A percentile compares a stretch with the other conserved stretches of the same genome.
phyloP scores from a whole-genome alignment of 2,329 filamentous ascomycete genomes.

The Pseudogymnoascus sp. region DNA sequence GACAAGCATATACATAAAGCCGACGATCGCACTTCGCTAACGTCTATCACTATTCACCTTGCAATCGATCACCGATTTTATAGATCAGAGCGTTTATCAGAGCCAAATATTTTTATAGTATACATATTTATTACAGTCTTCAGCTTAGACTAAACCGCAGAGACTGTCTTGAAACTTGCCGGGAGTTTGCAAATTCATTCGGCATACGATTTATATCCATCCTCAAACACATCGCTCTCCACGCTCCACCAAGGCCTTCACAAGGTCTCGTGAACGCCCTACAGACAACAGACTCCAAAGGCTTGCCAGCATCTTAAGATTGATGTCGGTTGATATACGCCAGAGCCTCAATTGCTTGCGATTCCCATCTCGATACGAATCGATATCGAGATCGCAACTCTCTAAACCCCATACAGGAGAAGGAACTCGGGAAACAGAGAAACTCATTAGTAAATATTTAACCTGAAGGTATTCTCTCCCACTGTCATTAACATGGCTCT shows the following conservation, averaged over 20 bases:
- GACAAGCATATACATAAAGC: not conserved
- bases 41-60: not conserved
- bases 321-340: slow-evolving; percentile 55
- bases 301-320: slow-evolving; percentile 24
- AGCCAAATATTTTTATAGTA: not conserved
- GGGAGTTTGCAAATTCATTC: not conserved
- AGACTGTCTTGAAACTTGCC: not conserved
- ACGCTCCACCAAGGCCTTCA: not conserved
- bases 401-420: slow-evolving; percentile 50
- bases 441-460: slow-evolving; percentile 23
- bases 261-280: not conserved
- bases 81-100: too few species aligned
- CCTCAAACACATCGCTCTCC: not conserved
- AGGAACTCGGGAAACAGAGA: slow-evolving; percentile 27
- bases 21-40: not conserved
- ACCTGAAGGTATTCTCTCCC: not conserved
- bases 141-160: not conserved
- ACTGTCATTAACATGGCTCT: slow-evolving; percentile 10
- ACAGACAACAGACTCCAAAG: not conserved
- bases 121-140: not conserved
- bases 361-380: slow-evolving; percentile 48
- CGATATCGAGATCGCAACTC: slow-evolving; percentile 49
- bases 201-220: not conserved
- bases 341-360: slow-evolving; percentile 45
- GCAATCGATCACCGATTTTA: not conserved